phyloP scores from a whole-genome alignment of 2,329 filamentous ascomycete genomes.

The Aspergillus pseudoterreus region DNA sequence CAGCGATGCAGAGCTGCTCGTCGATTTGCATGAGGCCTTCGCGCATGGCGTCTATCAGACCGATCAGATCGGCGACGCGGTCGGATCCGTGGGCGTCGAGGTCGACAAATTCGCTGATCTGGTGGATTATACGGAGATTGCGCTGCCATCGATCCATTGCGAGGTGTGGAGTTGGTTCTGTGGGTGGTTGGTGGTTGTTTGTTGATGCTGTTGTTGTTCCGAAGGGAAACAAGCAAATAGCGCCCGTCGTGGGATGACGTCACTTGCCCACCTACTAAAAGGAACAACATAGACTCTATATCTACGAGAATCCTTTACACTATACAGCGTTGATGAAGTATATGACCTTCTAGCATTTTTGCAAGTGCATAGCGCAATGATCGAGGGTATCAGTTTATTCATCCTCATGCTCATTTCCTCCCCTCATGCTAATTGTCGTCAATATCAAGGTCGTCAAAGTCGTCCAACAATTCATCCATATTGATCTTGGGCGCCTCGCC shows the following conservation, averaged over 20 bases:
- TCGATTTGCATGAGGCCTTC: conserved; percentile 25
- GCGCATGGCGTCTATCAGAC: conserved; percentile 25
- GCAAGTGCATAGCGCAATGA: no score
- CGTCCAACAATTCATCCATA: conserved; percentile 81
- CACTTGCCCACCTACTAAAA: no score
- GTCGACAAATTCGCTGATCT: conserved; percentile 26
- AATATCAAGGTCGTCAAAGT: conserved; percentile 85
- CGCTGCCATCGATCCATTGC: conserved; percentile 23
- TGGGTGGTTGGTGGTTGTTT: no score
- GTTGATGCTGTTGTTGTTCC: no score
- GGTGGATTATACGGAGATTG: conserved; percentile 25
- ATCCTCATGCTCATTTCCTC: not conserved
- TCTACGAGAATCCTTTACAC: no score
- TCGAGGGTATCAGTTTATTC: no score
- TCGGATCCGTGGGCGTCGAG: conserved; percentile 23
- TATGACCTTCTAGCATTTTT: no score
- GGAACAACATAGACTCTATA: no score
- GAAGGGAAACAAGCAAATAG: no score
- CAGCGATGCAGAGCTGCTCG: conserved; percentile 21
- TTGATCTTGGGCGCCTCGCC: conserved; percentile 66
- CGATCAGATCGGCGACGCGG: conserved; percentile 23
- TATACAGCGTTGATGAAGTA: no score
- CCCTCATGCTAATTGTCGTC: conserved; percentile 34
- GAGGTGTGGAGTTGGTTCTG: not conserved
- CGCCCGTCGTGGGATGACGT: no score